Evolutionary conservation across 1,284 basidiomycete genomes (phyloP).

Genomic region (Papiliotrema fonsecae): DNA sequence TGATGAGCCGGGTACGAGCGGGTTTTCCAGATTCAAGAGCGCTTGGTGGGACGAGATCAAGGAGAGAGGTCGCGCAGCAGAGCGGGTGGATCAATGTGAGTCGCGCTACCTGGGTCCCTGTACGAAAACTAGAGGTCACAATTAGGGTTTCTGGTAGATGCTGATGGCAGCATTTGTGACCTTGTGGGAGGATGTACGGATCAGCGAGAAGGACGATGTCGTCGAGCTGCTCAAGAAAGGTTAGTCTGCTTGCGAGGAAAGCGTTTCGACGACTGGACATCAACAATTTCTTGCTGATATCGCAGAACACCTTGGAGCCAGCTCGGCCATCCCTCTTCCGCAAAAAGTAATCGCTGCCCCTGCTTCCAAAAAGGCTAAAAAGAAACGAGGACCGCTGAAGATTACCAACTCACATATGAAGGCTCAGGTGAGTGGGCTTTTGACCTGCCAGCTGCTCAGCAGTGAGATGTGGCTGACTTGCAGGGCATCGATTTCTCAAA

Average conservation of each 20-base stretch:
- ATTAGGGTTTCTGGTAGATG: background rate
- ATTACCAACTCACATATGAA: constrained; percentile 49
- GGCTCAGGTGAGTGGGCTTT: constrained; percentile 28
- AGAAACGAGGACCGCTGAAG: constrained; percentile 36
- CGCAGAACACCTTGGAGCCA: constrained; percentile 40
- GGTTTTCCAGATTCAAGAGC: constrained; percentile 33
- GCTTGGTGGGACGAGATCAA: constrained; percentile 45
- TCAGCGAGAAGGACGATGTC: background rate
- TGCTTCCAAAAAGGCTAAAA: constrained; percentile 41
- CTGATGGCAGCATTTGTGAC: background rate
- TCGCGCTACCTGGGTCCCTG: background rate
- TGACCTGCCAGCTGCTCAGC: background rate
- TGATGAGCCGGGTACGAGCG: constrained; percentile 26
- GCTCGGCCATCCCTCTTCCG: constrained; percentile 15
- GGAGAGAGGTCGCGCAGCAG: constrained; percentile 34
- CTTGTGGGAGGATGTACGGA: constrained; percentile 3
- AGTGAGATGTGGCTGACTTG: background rate
- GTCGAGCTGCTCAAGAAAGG: constrained; percentile 1
- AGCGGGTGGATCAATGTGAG: constrained; percentile 42
- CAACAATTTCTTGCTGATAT: too few species aligned
- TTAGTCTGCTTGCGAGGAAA: background rate
- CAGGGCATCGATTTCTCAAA: constrained; percentile 48
- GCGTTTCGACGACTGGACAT: background rate
- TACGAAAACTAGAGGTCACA: background rate
- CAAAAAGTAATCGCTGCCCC: constrained; percentile 22